Base-by-base conservation (phyloP, 2,329 filamentous ascomycete genomes). In the Phialophora chinensis region DNA sequence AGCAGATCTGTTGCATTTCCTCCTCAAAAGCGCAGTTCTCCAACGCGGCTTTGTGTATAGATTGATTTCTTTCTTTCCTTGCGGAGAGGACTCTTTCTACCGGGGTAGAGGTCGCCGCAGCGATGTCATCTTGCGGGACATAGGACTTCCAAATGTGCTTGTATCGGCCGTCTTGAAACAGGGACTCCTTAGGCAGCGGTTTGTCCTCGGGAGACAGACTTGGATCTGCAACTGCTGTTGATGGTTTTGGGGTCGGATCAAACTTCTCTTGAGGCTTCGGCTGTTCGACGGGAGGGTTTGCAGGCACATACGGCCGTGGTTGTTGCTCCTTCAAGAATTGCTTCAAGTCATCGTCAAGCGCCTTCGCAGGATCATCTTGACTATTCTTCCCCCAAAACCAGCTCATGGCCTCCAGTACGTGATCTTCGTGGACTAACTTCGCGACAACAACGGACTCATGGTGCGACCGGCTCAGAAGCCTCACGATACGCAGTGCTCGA, bases 111-210 rank as follows among this genome's bases (percentile, higher is more conserved):
- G 84, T 84, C 67, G 87, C 87, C 57, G 86, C 84, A 74, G 94
- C 90, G 67, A 96, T 81, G 64, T 90, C 83, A 42, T 83, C 77
- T 60, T 91, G 87, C 8, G 94, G 89, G 66, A 86, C 86, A 83
- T 99, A 99, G 66, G 87, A 92, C 79, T 93, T 94, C 95, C 95
- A 99, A 35, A 99, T 83, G 77, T 98, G 87, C 63, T 93, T 92
- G 79, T 91, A 91, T 66, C 90, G 86, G 69, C 89, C 89, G 76
- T 91, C 90, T 74, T 86, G 84, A 74, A 83, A 91, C 20, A 89
- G 81, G 14, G 87, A 90, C 72, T 87, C 82, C 68, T 29, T 77
- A 60, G 66, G 76, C 33, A 49, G 72, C 5, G 65, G 57, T 27
- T 63, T 61, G 67, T 60, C 66, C 67, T 68, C 71, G 67, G 64